These are phyloP conservation scores for Monosporascus sp. DNA, from an alignment of 2,329 filamentous ascomycete genomes.

Conservation along the genomic window DNA sequence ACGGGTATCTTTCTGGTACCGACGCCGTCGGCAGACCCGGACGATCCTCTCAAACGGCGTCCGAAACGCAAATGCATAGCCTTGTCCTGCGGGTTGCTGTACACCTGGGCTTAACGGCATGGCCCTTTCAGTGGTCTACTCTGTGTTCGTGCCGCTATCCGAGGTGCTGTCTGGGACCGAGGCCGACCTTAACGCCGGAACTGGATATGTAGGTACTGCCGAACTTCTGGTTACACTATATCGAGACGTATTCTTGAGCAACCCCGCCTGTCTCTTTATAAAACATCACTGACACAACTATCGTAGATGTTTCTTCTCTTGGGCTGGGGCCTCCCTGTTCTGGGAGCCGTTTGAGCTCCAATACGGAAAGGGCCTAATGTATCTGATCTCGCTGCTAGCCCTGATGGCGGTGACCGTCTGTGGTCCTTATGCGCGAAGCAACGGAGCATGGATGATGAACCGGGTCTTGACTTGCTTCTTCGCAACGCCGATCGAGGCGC, in stretches of 20 bases:
- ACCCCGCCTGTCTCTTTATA: too few relatives aligned
- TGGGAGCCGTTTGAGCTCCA: constrained; percentile 28
- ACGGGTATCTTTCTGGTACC: constrained; percentile 38
- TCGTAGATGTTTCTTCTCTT: constrained; percentile 24
- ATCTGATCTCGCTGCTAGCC: constrained; percentile 22
- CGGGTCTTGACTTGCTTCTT: constrained; percentile 22
- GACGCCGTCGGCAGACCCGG: constrained; percentile 24
- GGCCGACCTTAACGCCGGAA: constrained; percentile 32
- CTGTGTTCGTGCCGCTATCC: constrained; percentile 31
- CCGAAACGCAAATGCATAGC: constrained; percentile 26
- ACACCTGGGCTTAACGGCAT: constrained; percentile 11
- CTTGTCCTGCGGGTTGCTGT: constrained; percentile 18
- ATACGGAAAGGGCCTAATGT: constrained; percentile 26
- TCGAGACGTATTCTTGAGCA: neutral
- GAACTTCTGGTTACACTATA: neutral
- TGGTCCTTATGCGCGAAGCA: constrained; percentile 13
- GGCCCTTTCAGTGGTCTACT: constrained; percentile 29
- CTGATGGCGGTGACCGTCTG: constrained; percentile 1
- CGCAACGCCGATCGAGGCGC: constrained; percentile 19
- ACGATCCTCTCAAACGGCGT: constrained; percentile 35
- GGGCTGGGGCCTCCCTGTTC: constrained; percentile 28
- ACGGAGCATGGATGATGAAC: constrained; percentile 11
- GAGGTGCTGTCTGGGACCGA: constrained; percentile 27
- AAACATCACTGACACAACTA: neutral
- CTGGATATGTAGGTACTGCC: constrained; percentile 29